Percentiles rank a stretch among this genome's conserved stretches.
These are phyloP conservation scores for Antitrichia curtipendula DNA, from an alignment of 225 moss, liverwort and hornwort genomes.

Conservation along the genomic window DNA sequence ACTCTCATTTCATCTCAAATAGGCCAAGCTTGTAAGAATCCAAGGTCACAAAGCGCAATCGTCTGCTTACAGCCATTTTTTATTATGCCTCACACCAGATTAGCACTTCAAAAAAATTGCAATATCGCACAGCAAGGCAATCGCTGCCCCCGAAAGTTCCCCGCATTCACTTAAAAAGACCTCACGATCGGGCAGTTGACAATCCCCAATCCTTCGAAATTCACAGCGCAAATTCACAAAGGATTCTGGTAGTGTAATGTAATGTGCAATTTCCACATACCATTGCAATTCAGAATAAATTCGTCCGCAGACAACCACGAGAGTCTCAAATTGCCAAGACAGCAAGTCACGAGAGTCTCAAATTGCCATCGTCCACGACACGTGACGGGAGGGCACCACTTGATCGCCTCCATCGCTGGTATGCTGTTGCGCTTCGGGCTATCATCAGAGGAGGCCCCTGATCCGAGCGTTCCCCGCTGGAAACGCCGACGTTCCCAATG, in stretches of 20 bases:
- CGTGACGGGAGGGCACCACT: conserved; percentile 17
- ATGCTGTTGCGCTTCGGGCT: background rate
- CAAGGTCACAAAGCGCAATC: background rate
- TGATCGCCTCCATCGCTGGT: background rate
- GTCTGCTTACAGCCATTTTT: background rate
- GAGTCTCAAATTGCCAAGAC: background rate
- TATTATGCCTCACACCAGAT: background rate
- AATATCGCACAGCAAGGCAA: background rate
- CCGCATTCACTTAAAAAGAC: background rate
- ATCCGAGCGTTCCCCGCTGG: too few relatives aligned
- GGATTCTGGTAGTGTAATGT: too few relatives aligned
- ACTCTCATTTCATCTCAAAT: background rate
- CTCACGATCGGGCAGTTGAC: background rate
- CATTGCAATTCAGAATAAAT: background rate
- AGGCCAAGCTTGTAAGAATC: background rate
- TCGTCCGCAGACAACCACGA: background rate
- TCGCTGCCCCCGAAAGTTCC: background rate
- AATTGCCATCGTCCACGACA: conserved; percentile 32
- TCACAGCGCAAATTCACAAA: background rate
- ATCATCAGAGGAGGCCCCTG: background rate
- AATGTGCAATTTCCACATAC: background rate
- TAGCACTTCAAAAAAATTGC: background rate
- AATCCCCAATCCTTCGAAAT: background rate
- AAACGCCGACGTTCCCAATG: too few relatives aligned
- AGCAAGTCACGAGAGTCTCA: background rate